Conservation (phyloP, 306 rosid species). For the Cucurbita ficifolia region DNA sequence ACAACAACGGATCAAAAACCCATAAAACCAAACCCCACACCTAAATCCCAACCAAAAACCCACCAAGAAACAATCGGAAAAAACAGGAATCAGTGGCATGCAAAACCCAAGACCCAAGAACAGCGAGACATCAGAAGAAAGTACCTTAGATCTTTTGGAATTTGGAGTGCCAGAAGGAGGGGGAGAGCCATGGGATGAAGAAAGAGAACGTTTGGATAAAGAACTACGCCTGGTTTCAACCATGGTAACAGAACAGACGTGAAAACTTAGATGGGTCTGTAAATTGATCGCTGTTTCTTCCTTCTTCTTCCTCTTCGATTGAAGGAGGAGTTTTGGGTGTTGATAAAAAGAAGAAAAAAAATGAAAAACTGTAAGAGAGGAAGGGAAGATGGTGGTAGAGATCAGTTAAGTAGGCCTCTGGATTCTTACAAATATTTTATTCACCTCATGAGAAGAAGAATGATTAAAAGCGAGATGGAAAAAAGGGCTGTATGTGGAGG, state of each 20-base stretch:
- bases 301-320: background rate
- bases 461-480: background rate
- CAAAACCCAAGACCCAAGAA: background rate
- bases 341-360: background rate
- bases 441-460: background rate
- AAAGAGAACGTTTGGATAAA: conserved; percentile 64
- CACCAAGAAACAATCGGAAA: background rate
- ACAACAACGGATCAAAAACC: conserved; percentile 13
- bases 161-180: conserved; percentile 19
- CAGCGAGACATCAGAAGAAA: background rate
- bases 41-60: background rate
- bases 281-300: background rate
- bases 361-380: background rate
- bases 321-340: background rate
- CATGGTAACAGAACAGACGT: conserved; percentile 24
- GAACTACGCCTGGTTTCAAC: conserved; percentile 92
- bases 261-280: background rate
- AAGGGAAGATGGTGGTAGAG: background rate
- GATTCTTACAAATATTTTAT: background rate
- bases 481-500: background rate
- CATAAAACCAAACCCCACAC: conserved; percentile 11
- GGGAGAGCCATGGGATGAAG: conserved; percentile 36
- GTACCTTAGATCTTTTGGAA: conserved; percentile 77
- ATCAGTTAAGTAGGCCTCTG: background rate
- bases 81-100: background rate